A percentile compares a stretch with the other conserved stretches of the same genome.
Conservation (phyloP, 352 stramenopile species). For the Pythium volutum region DNA sequence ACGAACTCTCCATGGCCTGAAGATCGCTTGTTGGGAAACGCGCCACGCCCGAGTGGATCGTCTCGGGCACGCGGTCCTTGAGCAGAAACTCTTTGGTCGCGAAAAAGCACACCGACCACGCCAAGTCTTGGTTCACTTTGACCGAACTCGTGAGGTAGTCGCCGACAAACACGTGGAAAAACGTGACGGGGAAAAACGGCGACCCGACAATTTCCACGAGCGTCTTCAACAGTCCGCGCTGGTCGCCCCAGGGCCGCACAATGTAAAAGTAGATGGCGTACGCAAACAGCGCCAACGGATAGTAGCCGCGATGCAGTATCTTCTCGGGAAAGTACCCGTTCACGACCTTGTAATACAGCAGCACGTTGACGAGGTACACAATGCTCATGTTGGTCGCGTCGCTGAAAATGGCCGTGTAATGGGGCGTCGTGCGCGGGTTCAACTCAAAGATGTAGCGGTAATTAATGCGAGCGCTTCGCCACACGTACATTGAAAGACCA, state of each 20-base stretch:
- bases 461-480: constrained; percentile 74
- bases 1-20: constrained; percentile 24
- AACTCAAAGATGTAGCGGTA: constrained; percentile 94
- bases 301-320: constrained; percentile 84
- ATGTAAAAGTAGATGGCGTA: constrained; percentile 94
- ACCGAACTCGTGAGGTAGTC: constrained; percentile 85
- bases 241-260: constrained; percentile 80
- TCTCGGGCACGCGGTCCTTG: constrained; percentile 43
- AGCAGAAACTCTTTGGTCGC: constrained; percentile 91
- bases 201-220: constrained; percentile 89
- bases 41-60: not conserved
- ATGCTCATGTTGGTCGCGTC: constrained; percentile 96
- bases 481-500: constrained; percentile 90
- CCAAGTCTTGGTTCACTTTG: constrained; percentile 83
- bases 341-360: constrained; percentile 97
- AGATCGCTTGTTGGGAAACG: constrained; percentile 20
- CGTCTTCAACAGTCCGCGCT: constrained; percentile 83
- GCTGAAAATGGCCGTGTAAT: constrained; percentile 92
- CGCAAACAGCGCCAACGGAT: constrained; percentile 90
- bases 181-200: constrained; percentile 91
- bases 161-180: constrained; percentile 92
- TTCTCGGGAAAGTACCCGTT: constrained; percentile 84
- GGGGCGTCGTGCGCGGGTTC: constrained; percentile 70
- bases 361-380: constrained; percentile 91
- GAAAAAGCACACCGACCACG: constrained; percentile 96